Conservation (phyloP, 805 yeast species). For the Candida krabiensis region DNA sequence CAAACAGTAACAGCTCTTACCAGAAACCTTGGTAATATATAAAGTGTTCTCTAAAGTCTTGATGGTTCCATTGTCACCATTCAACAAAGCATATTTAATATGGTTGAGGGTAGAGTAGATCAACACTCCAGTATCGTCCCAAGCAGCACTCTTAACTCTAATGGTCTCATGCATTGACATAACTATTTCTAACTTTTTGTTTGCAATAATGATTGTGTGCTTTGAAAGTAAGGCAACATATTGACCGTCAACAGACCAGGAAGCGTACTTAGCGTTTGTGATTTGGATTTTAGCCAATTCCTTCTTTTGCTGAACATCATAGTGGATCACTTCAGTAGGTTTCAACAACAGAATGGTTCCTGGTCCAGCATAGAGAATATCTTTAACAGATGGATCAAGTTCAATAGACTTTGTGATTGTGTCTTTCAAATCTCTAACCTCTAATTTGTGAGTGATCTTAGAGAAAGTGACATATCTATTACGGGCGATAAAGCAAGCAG, state of each 20-base stretch:
- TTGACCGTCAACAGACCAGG: conserved; percentile 88
- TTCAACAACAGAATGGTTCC: conserved; percentile 81
- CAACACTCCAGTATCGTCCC: conserved; percentile 93
- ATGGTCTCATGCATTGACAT: conserved; percentile 94
- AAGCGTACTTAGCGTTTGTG: conserved; percentile 80
- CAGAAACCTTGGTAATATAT: conserved; percentile 72
- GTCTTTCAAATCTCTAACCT: conserved; percentile 81
- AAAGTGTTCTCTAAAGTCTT: conserved; percentile 88
- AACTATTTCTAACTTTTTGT: conserved; percentile 70
- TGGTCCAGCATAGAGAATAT: conserved; percentile 75
- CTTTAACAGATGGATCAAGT: conserved; percentile 63
- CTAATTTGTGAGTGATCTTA: conserved; percentile 63
- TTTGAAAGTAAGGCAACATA: conserved; percentile 85
- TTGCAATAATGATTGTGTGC: conserved; percentile 89
- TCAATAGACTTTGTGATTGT: conserved; percentile 78
- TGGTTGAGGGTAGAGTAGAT: conserved; percentile 94
- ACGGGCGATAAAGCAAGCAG: conserved; percentile 90
- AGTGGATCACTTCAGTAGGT: conserved; percentile 68
- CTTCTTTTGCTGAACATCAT: conserved; percentile 91
- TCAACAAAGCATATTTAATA: conserved; percentile 86
- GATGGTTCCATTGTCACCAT: conserved; percentile 94
- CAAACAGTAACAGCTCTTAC: conserved; percentile 73
- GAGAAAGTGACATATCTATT: conserved; percentile 87
- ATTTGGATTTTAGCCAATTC: conserved; percentile 66
- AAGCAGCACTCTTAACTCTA: conserved; percentile 92